These are phyloP conservation scores for Leucogyrophana mollusca DNA, from an alignment of 768 basidiomycete species.

Conservation along the genomic window DNA sequence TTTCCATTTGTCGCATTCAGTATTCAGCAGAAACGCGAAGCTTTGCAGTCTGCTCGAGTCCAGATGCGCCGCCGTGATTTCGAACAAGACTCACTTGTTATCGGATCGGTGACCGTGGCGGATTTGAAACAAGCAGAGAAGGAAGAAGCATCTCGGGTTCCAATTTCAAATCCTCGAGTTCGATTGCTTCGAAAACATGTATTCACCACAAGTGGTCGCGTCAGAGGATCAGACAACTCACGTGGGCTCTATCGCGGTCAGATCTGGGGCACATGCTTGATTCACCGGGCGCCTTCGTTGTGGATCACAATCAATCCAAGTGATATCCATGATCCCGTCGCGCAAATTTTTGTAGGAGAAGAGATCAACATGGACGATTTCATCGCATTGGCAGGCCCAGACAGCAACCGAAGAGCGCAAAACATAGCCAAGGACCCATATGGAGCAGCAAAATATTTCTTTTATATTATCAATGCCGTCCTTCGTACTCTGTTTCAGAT, in stretches of 20 bases:
- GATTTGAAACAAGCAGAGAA: constrained; percentile 11
- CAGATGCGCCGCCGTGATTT: constrained; percentile 18
- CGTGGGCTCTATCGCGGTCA: constrained; percentile 23
- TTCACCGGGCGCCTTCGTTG: constrained; percentile 28
- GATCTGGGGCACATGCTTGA: constrained; percentile 35
- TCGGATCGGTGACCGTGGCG: constrained; percentile 8
- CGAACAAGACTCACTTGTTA: constrained; percentile 1
- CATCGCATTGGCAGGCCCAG: constrained; percentile 16
- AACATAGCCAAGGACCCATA: constrained; percentile 38
- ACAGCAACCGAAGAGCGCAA: constrained; percentile 13
- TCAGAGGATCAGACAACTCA: constrained; percentile 34
- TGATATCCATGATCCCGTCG: constrained; percentile 42
- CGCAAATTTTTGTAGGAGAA: constrained; percentile 37
- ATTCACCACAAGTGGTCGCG: constrained; percentile 16
- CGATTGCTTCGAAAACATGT: constrained; percentile 21
- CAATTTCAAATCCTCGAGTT: constrained; percentile 25
- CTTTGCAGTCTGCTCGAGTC: constrained; percentile 14
- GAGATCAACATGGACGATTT: constrained; percentile 40
- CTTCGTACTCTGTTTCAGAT: constrained; percentile 32
- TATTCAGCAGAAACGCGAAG: constrained; percentile 13
- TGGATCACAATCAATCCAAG: constrained; percentile 44
- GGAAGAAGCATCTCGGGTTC: constrained; percentile 22
- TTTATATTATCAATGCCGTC: constrained; percentile 30
- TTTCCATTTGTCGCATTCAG: constrained; percentile 19
- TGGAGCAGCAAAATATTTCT: constrained; percentile 38